Base-by-base conservation (phyloP, 148 eudicot genomes). In the Camellia lanceoleosa region DNA sequence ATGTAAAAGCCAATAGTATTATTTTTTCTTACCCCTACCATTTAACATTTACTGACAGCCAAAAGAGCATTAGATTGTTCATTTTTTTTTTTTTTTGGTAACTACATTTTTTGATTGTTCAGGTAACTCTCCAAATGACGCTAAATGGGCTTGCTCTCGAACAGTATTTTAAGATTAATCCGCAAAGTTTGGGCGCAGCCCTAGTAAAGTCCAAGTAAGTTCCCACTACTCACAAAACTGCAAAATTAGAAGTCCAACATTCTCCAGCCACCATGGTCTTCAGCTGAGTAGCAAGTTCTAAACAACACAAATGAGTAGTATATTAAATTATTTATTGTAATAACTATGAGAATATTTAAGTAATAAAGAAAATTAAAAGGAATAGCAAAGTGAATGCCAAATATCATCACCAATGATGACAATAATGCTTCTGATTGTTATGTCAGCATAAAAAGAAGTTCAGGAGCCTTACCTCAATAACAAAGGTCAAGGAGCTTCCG, bases 401-500 rank as follows among this genome's bases (percentile, higher is more conserved):
- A n/a, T n/a, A n/a, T n/a, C n/a, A 70, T 18, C 16, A 8, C 68
- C 7, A 52, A 2, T 10, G 11, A 67, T 38, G 5, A 38, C 0
- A 20, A 60, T 30, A 23, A 58, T 30, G 3, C 13, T 5, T 16
- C 41, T 43, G 19, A 16, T 18, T 9, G 7, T 6, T 23, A 79
- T 41, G 15, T 3, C 49, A 14, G 46, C 5, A 44, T 56, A 52
- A 70, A 46, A 41, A 49, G 64, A 3, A 43, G 19, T n/a, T 51
- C 3, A 38, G 20, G 62, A 61, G 56, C 56, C 63, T 80, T 80
- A 74, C 84, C 85, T 61, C 61, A 75, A 68, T 38, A 60, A 52
- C 68, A 82, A 56, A 44, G n/a, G 61, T 87, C 86, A 90, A 68
- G 84, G 52, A 71, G 88, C 84, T 79, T 91, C 88, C 6, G 85